phyloP scores from a whole-genome alignment of 306 rosid species.

The Sophora flavescens region DNA sequence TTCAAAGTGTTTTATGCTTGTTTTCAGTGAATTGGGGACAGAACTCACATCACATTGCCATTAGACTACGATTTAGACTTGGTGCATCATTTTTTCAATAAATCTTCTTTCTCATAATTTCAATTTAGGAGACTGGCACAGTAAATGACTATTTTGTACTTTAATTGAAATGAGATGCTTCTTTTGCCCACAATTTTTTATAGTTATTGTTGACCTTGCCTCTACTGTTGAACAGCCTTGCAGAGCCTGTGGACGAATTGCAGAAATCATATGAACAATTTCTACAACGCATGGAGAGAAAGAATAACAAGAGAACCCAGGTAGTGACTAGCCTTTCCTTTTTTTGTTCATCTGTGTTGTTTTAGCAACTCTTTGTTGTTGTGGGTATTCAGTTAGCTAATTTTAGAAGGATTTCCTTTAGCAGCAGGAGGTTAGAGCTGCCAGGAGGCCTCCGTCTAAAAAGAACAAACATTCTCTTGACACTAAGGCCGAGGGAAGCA shows the following conservation, averaged over 20 bases:
- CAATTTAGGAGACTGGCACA: background rate
- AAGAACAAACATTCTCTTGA: slow-evolving; percentile 40
- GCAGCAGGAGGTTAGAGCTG: slow-evolving; percentile 59
- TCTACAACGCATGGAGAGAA: slow-evolving; percentile 72
- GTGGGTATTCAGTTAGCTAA: slow-evolving; percentile 43
- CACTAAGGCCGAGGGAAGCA: slow-evolving; percentile 48
- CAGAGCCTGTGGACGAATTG: slow-evolving; percentile 81
- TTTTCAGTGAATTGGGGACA: slow-evolving; percentile 24
- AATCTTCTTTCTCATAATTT: background rate
- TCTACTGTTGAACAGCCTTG: slow-evolving; percentile 65
- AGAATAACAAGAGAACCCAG: slow-evolving; percentile 63
- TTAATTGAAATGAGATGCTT: slow-evolving; percentile 9
- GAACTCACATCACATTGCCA: background rate
- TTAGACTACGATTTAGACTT: slow-evolving; percentile 39
- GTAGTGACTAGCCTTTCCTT: slow-evolving; percentile 49
- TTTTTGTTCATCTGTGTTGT: slow-evolving; percentile 25
- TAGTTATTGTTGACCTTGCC: slow-evolving; percentile 36
- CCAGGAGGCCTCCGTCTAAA: slow-evolving; percentile 52
- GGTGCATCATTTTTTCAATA: slow-evolving; percentile 24
- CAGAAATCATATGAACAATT: slow-evolving; percentile 88
- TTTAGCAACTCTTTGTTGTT: slow-evolving; percentile 13
- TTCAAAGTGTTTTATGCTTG: slow-evolving; percentile 15
- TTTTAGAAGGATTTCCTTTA: slow-evolving; percentile 37
- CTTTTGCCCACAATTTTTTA: slow-evolving; percentile 30
- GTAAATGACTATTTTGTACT: background rate